phyloP scores from a whole-genome alignment of 176 grass and related monocot genomes.

The Eleusine coracana region DNA sequence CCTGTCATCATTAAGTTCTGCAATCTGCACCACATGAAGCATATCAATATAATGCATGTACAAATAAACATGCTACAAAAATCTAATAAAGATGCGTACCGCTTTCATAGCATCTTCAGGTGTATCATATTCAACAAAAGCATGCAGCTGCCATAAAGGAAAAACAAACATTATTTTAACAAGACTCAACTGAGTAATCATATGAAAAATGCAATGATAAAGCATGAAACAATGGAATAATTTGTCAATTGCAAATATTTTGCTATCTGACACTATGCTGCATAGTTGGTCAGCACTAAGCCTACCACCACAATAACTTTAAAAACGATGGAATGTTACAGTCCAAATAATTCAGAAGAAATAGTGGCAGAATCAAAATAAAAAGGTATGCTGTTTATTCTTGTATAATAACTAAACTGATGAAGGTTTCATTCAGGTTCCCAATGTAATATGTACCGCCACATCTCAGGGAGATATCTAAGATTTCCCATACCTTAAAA shows the following conservation, averaged over 20 bases:
- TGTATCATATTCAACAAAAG: conserved; percentile 96
- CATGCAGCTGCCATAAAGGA: conserved; percentile 73
- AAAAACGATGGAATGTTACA: conserved; percentile 8
- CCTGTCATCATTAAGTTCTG: conserved; percentile 94
- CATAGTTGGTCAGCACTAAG: background rate
- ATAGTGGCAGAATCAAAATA: background rate
- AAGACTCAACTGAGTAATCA: background rate
- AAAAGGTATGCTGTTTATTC: background rate
- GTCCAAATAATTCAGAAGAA: background rate
- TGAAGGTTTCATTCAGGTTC: conserved; percentile 6
- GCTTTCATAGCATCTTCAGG: conserved; percentile 89
- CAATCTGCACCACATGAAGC: conserved; percentile 52
- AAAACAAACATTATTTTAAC: conserved; percentile 30
- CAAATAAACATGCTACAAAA: conserved; percentile 18
- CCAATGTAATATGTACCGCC: background rate
- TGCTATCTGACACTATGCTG: conserved; percentile 6
- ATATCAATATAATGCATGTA: conserved; percentile 18
- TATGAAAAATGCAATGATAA: background rate
- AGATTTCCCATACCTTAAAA: background rate
- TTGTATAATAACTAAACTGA: background rate
- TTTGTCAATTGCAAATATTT: conserved; percentile 2
- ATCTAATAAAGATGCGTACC: conserved; percentile 49
- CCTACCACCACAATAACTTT: background rate
- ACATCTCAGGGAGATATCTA: background rate
- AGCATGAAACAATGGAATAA: conserved; percentile 16